Evolutionary conservation across 169 alveolate genomes (phyloP), one percentile per base, ranked within the genome.

Genomic region (Perkinsus marinus): DNA sequence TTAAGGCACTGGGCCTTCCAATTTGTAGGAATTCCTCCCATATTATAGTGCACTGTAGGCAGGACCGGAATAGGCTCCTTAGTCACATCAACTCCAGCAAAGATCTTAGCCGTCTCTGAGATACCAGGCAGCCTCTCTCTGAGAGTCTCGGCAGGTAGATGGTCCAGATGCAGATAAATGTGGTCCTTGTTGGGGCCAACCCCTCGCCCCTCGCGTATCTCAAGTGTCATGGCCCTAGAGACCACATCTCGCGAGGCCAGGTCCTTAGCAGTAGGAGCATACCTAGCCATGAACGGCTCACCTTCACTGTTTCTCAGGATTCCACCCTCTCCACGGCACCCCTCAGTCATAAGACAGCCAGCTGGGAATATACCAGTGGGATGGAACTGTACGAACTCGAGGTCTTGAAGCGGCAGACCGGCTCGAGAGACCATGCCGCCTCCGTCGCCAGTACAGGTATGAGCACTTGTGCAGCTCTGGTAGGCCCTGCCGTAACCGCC

Each of bases 291-390:
- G 92, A 98, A 97, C 91, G 98, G 97, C 95, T 97, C 98, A 47
- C 99, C 99, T 92, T 98, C 98, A 68, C 97, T 93, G 96, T 99
- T 99, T 79, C 99, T 96, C 43, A 99, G 96, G 68, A 98, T 98
- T 68, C 99, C 99, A 36, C 99, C 99, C 95, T 98, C 99, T 43
- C 99, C 99, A 94, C 99, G 97, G 94, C 99, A 99, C 90, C 99
- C 99, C 95, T 99, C 99, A 79, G 99, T 98, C 94, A 98, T 98
- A 91, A 98, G 96, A 92, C 98, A 96, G 38, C 99, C 99, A 26
- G 99, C 98, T 89, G 99, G 99, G 93, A 96, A 97, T 90, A 98
- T 98, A 30, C 99, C 99, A 30, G 99, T 98, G 30, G 99, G 99
- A 95, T 99, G 99, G 95, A 99, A 97, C 95, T 98, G 99, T 26